Base-by-base conservation (phyloP, 495 filamentous ascomycete species). In the Daldinia grandis region DNA sequence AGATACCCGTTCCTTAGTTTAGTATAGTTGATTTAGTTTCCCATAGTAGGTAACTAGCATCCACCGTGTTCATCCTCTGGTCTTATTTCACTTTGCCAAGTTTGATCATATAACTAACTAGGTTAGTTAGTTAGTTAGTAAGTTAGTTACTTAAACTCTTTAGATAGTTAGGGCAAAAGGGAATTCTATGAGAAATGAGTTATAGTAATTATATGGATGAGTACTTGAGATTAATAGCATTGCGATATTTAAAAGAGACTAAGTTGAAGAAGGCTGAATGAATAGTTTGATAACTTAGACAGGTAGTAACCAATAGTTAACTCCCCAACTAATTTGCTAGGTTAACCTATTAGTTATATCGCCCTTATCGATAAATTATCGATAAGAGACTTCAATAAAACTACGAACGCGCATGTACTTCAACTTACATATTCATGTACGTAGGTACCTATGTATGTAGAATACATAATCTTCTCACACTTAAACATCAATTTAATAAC, bases 341-440 rank as follows among this genome's bases (percentile, higher is more conserved):
- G n/a, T 31, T 31, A 7, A 31, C 30, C 3, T 31, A 31, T 4
- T n/a, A 40, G 5, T 1, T n/a, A 40, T n/a, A n/a, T n/a, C n/a
- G n/a, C 12, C 7, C 8, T 12, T 25, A 50, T 25, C 21, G 19
- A 14, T 14, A 2, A 54, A 6, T 68, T 68, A 68, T 68, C 66
- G 66, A 68, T 68, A 68, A 63, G 66, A 25, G 28, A 25, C 21
- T 30, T 51, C 21, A 19, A 31, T n/a, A 58, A 50, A 51, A 42
- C 61, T 61, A 54, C 38, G 8, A 40, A 17, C 44, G 19, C 17
- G 10, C 44, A 21, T 50, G 24, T 50, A 50, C 24, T 24, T 25
- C 44, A 50, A 49, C 21, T 17, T 9, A 47, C 42, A 47, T 21
- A 19, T 47, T 47, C 19, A 15, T 53, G 12, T 28, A 27, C 24